Percentiles rank a stretch among this genome's conserved stretches.
Conservation (phyloP, 2,329 filamentous ascomycete genomes). For the Neofusicoccum kwambonambiense region DNA sequence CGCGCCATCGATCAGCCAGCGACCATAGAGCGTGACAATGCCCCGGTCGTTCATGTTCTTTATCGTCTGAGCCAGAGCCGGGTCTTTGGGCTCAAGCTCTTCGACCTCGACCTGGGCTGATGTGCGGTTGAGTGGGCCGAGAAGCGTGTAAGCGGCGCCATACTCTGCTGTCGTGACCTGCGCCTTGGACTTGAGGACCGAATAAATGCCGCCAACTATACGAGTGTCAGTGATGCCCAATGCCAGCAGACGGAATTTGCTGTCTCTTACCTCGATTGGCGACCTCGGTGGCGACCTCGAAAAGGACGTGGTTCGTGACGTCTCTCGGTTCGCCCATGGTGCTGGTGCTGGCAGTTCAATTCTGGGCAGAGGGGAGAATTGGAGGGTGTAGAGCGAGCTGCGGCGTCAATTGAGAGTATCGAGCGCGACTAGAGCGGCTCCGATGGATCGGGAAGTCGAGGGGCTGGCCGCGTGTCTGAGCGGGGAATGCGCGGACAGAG, state of each 20-base stretch:
- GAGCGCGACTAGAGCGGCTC: not conserved
- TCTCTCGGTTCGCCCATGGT: constrained; percentile 50
- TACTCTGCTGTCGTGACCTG: constrained; percentile 97
- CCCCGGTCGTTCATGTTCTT: constrained; percentile 90
- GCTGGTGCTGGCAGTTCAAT: not conserved
- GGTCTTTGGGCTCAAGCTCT: constrained; percentile 79
- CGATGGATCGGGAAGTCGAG: constrained; percentile 9
- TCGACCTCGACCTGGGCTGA: constrained; percentile 99
- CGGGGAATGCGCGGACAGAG: constrained; percentile 12
- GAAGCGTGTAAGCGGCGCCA: constrained; percentile 93
- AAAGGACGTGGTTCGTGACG: constrained; percentile 92
- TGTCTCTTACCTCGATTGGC: constrained; percentile 77
- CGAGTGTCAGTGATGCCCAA: constrained; percentile 24
- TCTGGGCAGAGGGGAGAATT: not conserved
- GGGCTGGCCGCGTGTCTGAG: not conserved
- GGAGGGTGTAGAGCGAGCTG: not conserved
- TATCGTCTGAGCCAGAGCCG: constrained; percentile 77
- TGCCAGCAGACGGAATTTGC: not conserved
- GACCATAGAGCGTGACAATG: constrained; percentile 84
- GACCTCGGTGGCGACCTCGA: constrained; percentile 95
- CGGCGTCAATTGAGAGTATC: not conserved
- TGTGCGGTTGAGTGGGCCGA: constrained; percentile 87
- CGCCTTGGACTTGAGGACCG: constrained; percentile 97
- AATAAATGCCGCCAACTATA: constrained; percentile 95
- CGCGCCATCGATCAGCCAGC: constrained; percentile 97